Evolutionary conservation across 176 grass and related monocot species (phyloP), one percentile per base, ranked within the genome.

Genomic region (Lolium rigidum): DNA sequence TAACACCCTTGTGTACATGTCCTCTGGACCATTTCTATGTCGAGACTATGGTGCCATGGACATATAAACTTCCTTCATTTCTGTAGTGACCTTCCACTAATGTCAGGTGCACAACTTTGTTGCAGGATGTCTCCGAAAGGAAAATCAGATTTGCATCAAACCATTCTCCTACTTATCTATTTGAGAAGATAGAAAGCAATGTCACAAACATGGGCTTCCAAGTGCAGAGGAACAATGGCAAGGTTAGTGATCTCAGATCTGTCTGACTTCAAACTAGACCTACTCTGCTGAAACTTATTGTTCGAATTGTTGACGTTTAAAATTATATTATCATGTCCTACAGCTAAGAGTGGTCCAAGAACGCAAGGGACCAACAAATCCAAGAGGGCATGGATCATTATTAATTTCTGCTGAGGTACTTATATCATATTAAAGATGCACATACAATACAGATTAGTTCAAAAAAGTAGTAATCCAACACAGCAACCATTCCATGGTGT

Each of bases 101-200:
- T 84, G n/a, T 72, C 31, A 26, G 4, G 63, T 71, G 37, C 22
- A 7, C 54, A 38, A 25, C 20, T 81, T 84, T 44, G 26, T 77
- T 88, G 68, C 79, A 99, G 94, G 94, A 99, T 83, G 87, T 81
- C 47, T 94, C 94, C 37, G 94, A 99, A 89, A 99, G 97, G 76
- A 99, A 88, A 65, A 68, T 93, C 57, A 94, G 88, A 92, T 99
- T 99, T 89, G 91, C 90, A 44, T 96, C 94, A 15, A 90, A 90
- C n/a, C 59, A 90, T 85, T 91, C 94, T 63, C 94, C 97, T 25
- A 82, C 62, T 52, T 95, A 90, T 90, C 83, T 99, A 84, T 99
- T 90, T 76, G 90, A 97, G 64, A 99, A 92, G 85, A 93, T 97
- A 46, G 92, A 91, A 81, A 85, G 56, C 70, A 94, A 90, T 63